These are phyloP conservation scores for Globisporangium middletonii DNA, from an alignment of 352 stramenopile species.

Conservation along the genomic window DNA sequence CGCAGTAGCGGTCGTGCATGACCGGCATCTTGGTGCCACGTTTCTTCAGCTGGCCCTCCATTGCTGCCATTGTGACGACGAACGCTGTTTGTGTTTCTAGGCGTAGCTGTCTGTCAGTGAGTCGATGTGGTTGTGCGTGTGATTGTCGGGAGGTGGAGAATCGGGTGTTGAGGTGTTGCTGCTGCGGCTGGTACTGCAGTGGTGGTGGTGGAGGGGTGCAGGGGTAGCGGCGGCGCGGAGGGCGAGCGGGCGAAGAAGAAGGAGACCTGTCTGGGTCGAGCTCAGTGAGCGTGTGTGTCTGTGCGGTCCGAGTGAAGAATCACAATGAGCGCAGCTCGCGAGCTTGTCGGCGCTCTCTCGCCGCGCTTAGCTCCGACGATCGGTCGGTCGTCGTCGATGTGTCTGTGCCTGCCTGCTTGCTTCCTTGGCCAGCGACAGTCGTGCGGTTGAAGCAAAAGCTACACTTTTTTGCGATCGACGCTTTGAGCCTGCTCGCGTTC, in stretches of 20 bases:
- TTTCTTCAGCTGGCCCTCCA: constrained; percentile 76
- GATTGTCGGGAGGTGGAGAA: no score
- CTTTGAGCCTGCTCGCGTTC: neutral
- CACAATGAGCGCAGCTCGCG: neutral
- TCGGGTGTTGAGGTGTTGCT: no score
- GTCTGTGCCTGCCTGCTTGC: neutral
- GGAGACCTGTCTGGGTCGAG: neutral
- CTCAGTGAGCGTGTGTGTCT: neutral
- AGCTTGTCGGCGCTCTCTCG: no score
- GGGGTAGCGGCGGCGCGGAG: neutral
- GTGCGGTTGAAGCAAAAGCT: neutral
- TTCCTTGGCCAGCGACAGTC: neutral
- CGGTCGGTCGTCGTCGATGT: neutral
- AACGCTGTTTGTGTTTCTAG: neutral
- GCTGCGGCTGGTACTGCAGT: neutral
- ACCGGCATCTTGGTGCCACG: constrained; percentile 58
- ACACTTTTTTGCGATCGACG: constrained; percentile 5
- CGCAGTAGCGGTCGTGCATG: constrained; percentile 81
- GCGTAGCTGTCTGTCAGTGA: neutral
- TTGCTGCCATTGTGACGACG: constrained; percentile 7
- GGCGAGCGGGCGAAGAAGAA: neutral
- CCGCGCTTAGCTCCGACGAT: neutral
- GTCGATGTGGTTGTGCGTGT: neutral
- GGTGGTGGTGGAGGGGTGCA: neutral
- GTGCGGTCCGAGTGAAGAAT: neutral